These are phyloP conservation scores for Trichophyton simii DNA, from an alignment of 2,329 filamentous ascomycete genomes.

Conservation along the genomic window DNA sequence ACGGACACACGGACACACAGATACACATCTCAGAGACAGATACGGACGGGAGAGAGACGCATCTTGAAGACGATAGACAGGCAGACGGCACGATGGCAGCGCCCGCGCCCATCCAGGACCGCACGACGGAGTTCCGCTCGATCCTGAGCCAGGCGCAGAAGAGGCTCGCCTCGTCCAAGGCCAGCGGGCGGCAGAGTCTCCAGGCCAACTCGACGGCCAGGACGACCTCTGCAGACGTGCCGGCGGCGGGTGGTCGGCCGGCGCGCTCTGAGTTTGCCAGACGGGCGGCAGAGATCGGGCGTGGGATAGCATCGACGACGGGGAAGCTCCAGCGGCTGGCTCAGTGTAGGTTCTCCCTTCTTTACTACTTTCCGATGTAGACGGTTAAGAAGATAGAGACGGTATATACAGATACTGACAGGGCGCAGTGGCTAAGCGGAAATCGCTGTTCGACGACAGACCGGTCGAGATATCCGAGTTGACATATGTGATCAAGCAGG, in stretches of 20 bases:
- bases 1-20: background rate
- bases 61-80: background rate
- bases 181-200: constrained; percentile 66
- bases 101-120: constrained; percentile 75
- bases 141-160: constrained; percentile 79
- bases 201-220: constrained; percentile 45
- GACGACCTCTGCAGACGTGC: constrained; percentile 20
- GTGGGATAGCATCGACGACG: constrained; percentile 84
- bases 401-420: no score
- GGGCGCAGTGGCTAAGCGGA: constrained; percentile 68
- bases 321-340: constrained; percentile 88
- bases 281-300: constrained; percentile 79
- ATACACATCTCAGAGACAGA: background rate
- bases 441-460: constrained; percentile 93
- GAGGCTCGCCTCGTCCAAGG: constrained; percentile 62
- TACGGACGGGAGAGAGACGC: background rate
- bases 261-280: constrained; percentile 82
- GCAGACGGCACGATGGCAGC: constrained; percentile 32
- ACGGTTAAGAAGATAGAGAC: no score
- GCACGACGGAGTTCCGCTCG: constrained; percentile 86
- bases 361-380: no score
- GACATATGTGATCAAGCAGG: constrained; percentile 96
- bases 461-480: constrained; percentile 95
- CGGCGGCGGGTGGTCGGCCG: background rate
- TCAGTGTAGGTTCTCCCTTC: constrained; percentile 46